A percentile compares a stretch with the other conserved stretches of the same genome.
phyloP scores from a whole-genome alignment of 2,329 filamentous ascomycete genomes.

The Didymella keratinophila region DNA sequence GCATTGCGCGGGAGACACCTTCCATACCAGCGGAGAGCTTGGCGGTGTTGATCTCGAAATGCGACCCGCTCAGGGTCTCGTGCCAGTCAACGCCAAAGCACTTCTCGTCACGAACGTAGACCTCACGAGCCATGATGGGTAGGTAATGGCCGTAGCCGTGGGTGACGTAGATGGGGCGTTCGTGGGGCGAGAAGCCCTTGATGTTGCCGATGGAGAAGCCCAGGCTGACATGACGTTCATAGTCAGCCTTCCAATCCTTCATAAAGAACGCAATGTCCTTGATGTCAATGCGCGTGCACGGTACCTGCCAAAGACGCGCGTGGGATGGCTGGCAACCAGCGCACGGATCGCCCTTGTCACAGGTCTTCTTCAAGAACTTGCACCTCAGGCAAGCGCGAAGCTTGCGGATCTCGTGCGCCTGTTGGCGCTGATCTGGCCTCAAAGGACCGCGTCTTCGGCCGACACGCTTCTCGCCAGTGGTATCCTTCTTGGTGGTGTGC shows the following conservation, averaged over 20 bases:
- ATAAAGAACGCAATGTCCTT: constrained; percentile 98
- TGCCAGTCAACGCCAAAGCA: constrained; percentile 96
- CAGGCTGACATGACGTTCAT: constrained; percentile 85
- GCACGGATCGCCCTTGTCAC: constrained; percentile 96
- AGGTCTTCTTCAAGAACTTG: constrained; percentile 99
- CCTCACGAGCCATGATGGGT: constrained; percentile 91
- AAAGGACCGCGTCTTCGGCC: constrained; percentile 89
- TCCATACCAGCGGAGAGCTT: constrained; percentile 88
- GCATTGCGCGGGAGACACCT: constrained; percentile 79
- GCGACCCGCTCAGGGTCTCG: constrained; percentile 78
- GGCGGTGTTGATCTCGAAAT: constrained; percentile 87
- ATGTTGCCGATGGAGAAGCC: constrained; percentile 94
- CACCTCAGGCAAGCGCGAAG: constrained; percentile 91
- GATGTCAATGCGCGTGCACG: constrained; percentile 97
- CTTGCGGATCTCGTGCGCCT: constrained; percentile 96
- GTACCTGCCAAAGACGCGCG: constrained; percentile 94
- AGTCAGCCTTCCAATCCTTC: constrained; percentile 99
- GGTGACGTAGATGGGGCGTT: constrained; percentile 84
- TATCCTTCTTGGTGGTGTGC: constrained; percentile 77
- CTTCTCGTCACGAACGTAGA: constrained; percentile 89
- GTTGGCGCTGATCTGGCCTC: constrained; percentile 91
- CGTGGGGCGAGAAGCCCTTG: constrained; percentile 76
- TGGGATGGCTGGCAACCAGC: constrained; percentile 95
- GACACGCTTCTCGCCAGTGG: constrained; percentile 83
- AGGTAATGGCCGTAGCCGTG: constrained; percentile 95